Conservation (phyloP, 345 rosid species). For the Boechera retrofracta region DNA sequence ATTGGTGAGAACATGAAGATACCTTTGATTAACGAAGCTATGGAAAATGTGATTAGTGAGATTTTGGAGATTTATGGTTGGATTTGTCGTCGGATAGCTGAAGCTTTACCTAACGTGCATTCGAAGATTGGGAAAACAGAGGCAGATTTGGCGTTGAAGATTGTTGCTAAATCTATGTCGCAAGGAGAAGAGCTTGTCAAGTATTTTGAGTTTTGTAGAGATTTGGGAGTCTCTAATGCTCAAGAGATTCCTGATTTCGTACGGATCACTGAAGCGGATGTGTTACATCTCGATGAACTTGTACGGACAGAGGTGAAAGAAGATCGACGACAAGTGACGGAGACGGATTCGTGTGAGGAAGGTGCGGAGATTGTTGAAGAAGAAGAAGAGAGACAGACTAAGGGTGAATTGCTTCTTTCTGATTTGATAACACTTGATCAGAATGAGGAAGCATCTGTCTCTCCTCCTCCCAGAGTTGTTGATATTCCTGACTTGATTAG, state of each 20-base stretch:
- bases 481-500: constrained; percentile 46
- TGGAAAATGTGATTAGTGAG: constrained; percentile 74
- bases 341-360: constrained; percentile 5
- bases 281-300: constrained; percentile 54
- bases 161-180: constrained; percentile 56
- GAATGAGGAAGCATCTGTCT: background rate
- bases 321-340: background rate
- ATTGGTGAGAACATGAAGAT: constrained; percentile 51
- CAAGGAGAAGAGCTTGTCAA: constrained; percentile 55
- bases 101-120: constrained; percentile 50
- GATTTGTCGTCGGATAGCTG: constrained; percentile 60
- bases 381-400: background rate
- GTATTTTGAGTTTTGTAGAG: constrained; percentile 61
- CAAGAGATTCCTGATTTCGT: constrained; percentile 54
- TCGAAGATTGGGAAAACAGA: constrained; percentile 50
- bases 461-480: constrained; percentile 19
- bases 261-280: constrained; percentile 55
- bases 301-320: constrained; percentile 41
- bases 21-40: constrained; percentile 64
- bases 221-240: constrained; percentile 58
- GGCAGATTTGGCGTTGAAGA: constrained; percentile 56
- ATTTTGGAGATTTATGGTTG: constrained; percentile 61
- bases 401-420: background rate
- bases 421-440: constrained; percentile 35
- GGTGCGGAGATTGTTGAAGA: background rate